Evolutionary conservation across 2,329 filamentous ascomycete genomes (phyloP), one percentile per base, ranked within the genome.

Genomic region (Fusarium protoensiforme): DNA sequence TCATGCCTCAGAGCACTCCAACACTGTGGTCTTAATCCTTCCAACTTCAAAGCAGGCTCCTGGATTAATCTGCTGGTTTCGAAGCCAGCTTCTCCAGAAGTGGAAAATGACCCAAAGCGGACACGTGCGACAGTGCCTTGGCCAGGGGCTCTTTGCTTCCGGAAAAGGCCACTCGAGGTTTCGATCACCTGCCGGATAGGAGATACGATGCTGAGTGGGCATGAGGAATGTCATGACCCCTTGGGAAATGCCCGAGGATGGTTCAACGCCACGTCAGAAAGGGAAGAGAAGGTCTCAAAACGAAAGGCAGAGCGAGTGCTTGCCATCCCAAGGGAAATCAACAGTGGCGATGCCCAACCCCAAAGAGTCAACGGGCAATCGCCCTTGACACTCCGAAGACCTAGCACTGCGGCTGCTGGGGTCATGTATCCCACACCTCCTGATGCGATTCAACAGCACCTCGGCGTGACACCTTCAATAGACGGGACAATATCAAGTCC

Each of bases 401-500:
- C 87, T 39, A 87, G 85, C 72, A 85, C 83, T 8, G 79, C 83
- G 14, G 81, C 83, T 7, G 81, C 84, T 27, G 87, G 88, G 46
- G 86, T 88, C 2, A 90, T 94, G 81, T 94, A 94, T 78, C 92
- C 91, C 10, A 94, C 92, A 7, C 92, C 92, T 2, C 92, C 92
- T 13, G 92, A 93, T 77, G 91, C 87, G 16, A 82, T 92, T 20
- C 90, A 90, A 43, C 85, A 86, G 60, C 81, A 83, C 3, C 81
- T 86, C 11, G 90, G 86, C 4, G 84, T 87, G 8, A 89, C 88
- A 1, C 87, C 89, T 5, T 87, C 87, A 2, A 84, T 91, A 61
- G 90, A 92, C 65, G 87, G 86, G 7, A 85, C 84, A 3, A 83
- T 84, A 2, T 88, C 88, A 2, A 92, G 90, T 61, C 90, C 90